A percentile compares a stretch with the other conserved stretches of the same genome.
Conservation (phyloP, 306 rosid species). For the Lathyrus tuberosus region DNA sequence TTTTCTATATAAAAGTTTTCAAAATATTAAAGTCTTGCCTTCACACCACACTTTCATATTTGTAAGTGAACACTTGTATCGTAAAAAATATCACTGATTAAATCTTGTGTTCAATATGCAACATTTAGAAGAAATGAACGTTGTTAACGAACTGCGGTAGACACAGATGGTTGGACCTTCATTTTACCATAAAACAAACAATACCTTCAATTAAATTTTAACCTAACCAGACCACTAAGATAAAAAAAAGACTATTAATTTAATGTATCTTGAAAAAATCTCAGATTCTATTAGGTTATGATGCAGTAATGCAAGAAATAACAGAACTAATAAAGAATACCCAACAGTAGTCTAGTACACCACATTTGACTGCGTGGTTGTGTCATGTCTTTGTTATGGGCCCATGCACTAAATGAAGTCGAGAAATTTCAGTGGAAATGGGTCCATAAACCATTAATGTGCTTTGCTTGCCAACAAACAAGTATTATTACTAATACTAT, state of each 20-base stretch:
- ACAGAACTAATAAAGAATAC: no score
- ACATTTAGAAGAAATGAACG: not conserved
- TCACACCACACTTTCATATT: not conserved
- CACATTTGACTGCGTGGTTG: not conserved
- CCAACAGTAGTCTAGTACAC: no score
- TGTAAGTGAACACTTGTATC: not conserved
- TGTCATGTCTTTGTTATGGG: not conserved
- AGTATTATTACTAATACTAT: not conserved
- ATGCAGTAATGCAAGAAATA: no score
- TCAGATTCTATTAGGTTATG: no score
- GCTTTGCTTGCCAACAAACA: not conserved
- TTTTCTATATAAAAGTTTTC: no score
- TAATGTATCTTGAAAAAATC: no score
- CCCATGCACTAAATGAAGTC: not conserved
- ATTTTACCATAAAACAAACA: no score
- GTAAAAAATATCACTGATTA: not conserved
- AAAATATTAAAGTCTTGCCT: no score
- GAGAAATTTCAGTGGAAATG: not conserved
- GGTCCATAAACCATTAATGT: no score
- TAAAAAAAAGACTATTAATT: no score
- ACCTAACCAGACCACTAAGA: no score
- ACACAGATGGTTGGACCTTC: not conserved
- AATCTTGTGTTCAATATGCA: not conserved
- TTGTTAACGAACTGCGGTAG: not conserved
- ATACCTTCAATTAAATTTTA: no score